Base-by-base conservation (phyloP, 371 early-diverging fungal species). In the Mucor ambiguus region DNA sequence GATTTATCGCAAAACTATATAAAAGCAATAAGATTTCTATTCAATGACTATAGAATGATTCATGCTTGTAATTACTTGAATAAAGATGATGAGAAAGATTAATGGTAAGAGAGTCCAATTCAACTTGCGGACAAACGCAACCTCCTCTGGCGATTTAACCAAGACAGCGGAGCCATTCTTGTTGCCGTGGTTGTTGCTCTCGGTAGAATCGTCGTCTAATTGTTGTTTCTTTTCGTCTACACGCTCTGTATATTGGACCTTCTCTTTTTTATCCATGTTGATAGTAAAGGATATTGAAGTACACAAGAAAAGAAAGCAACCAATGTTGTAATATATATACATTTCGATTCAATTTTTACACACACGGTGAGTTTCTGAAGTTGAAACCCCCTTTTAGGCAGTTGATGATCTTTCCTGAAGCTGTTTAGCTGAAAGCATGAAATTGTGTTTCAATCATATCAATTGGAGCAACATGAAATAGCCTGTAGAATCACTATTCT, bases 1-100 rank as follows among this genome's bases (percentile, higher is more conserved):
- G 81, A 69, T 66, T 81, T 81, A 41, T 81, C 81, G 28, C 72
- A 74, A 49, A 79, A 79, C 75, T 79, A 67, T 38, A 26, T 5
- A 28, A 28, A 28, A 10, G 4, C 11, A 12, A 28, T 52, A 3
- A 28, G 16, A 24, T 12, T 18, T 18, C 26, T 14, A 14, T 14
- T 52, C 28, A 24, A 28, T 18, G 41, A 5, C 41, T 41, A 18
- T 4, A 41, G 16, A 41, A 41, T 18, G 18, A 16, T 28, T 12
- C n/a, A 10, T 46, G 46, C 10, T 11, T 28, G 12, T 49, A 14
- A 30, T 14, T 67, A 77, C 77, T 65, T 71, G 74, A 24, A 74
- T 69, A 37, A 75, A 71, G 6, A 75, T 64, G 48, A 75, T 69
- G 12, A 67, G 26, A 26, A 73, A 66, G 14, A 73, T 41, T 5